phyloP scores from a whole-genome alignment of 2,329 filamentous ascomycete genomes.

The Thelonectria discophora region DNA sequence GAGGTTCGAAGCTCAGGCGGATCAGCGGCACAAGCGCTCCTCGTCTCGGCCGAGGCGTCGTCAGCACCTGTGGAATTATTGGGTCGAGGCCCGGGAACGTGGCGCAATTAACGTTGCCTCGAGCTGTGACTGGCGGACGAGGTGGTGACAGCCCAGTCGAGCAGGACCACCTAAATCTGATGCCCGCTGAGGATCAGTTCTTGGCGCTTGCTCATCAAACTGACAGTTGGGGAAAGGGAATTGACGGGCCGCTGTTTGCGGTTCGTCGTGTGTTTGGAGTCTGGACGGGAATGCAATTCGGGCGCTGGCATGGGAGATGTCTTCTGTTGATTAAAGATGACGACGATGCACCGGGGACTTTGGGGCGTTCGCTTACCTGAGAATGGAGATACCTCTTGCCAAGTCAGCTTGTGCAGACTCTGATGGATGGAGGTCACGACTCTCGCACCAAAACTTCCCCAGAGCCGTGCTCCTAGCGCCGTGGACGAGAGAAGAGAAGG shows the following conservation, averaged over 20 bases:
- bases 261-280: not conserved
- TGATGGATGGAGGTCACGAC: too few species aligned
- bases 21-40: constrained; percentile 30
- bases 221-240: not conserved
- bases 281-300: not conserved
- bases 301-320: too few species aligned
- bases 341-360: not conserved
- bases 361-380: too few species aligned
- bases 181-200: constrained; percentile 11
- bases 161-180: constrained; percentile 12
- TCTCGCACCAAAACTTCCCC: not conserved
- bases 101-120: constrained; percentile 22
- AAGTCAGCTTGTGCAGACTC: too few species aligned
- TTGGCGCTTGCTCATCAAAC: constrained; percentile 9
- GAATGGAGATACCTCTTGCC: too few species aligned
- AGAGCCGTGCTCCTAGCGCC: not conserved
- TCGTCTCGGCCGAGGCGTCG: constrained; percentile 37
- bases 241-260: not conserved
- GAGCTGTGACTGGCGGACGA: constrained; percentile 15
- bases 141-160: constrained; percentile 4
- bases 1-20: constrained; percentile 26
- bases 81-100: constrained; percentile 21
- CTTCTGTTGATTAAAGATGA: not conserved
- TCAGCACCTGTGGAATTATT: constrained; percentile 38
- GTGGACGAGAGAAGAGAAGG: not conserved